These are phyloP conservation scores for Caloboletus firmus DNA, from an alignment of 1,284 basidiomycete species.

Conservation along the genomic window DNA sequence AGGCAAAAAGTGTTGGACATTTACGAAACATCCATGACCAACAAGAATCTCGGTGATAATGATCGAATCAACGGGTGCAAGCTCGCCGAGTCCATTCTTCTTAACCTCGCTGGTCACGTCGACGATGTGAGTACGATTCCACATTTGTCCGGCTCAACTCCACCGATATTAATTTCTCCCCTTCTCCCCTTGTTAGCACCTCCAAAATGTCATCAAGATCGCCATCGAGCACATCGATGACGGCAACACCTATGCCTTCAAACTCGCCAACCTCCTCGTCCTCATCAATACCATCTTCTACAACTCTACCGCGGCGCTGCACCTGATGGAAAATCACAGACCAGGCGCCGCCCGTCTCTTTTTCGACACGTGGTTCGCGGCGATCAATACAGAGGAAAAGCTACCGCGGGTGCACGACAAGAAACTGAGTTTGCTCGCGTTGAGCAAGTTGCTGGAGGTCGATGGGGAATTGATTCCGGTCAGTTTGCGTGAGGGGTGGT, in stretches of 20 bases:
- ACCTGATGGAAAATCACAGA: constrained; percentile 66
- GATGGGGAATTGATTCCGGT: constrained; percentile 57
- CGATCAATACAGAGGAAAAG: constrained; percentile 60
- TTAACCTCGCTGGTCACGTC: constrained; percentile 74
- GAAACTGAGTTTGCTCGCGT: constrained; percentile 76
- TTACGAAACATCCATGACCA: constrained; percentile 74
- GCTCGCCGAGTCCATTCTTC: constrained; percentile 78
- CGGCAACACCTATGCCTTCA: constrained; percentile 62
- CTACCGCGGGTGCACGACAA: constrained; percentile 91
- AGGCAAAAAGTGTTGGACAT: constrained; percentile 83
- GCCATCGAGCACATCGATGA: constrained; percentile 60
- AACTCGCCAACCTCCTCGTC: constrained; percentile 79
- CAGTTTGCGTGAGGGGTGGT: constrained; percentile 67
- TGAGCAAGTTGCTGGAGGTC: constrained; percentile 75
- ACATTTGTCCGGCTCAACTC: not conserved
- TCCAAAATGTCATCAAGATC: constrained; percentile 59
- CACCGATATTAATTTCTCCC: not conserved
- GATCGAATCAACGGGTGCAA: constrained; percentile 86
- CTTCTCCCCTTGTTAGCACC: constrained; percentile 34
- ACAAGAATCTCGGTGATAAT: constrained; percentile 74
- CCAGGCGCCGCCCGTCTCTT: constrained; percentile 63
- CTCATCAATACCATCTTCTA: constrained; percentile 85
- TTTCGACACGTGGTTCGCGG: constrained; percentile 79
- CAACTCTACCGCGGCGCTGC: constrained; percentile 76
- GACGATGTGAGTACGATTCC: constrained; percentile 63